Conservation (phyloP, 75 land plant genomes). For the Azolla pinnata region DNA sequence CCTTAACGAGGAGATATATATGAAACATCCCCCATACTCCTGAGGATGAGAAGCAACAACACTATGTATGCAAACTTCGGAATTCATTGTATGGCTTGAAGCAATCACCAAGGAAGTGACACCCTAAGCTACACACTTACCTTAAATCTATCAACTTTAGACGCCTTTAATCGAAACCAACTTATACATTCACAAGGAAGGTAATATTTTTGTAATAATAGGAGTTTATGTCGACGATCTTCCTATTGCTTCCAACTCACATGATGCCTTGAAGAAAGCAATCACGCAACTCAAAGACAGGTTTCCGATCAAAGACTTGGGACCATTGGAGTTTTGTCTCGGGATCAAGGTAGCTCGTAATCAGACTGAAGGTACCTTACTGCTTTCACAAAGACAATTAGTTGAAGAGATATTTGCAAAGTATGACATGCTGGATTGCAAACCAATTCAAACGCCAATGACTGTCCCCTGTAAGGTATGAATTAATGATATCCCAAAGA, state of each 20-base stretch:
- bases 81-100: constrained; percentile 7
- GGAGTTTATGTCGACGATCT: background rate
- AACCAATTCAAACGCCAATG: background rate
- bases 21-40: too few species aligned
- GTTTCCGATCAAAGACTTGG: background rate
- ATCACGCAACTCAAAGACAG: background rate
- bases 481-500: background rate
- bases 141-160: background rate
- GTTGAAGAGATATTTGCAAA: background rate
- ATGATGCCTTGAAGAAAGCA: background rate
- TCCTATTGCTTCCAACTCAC: background rate
- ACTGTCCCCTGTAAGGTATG: background rate
- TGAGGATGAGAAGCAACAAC: too few species aligned
- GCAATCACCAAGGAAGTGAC: background rate
- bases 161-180: background rate
- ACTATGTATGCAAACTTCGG: too few species aligned
- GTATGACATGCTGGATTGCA: background rate
- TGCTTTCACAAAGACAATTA: background rate
- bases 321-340: background rate
- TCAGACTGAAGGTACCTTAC: background rate
- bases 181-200: background rate
- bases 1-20: too few species aligned
- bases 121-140: background rate
- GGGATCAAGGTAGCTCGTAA: background rate
- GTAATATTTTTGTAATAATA: background rate